Evolutionary conservation across 805 yeast species (phyloP).

Genomic region (Starmerella cellae): DNA sequence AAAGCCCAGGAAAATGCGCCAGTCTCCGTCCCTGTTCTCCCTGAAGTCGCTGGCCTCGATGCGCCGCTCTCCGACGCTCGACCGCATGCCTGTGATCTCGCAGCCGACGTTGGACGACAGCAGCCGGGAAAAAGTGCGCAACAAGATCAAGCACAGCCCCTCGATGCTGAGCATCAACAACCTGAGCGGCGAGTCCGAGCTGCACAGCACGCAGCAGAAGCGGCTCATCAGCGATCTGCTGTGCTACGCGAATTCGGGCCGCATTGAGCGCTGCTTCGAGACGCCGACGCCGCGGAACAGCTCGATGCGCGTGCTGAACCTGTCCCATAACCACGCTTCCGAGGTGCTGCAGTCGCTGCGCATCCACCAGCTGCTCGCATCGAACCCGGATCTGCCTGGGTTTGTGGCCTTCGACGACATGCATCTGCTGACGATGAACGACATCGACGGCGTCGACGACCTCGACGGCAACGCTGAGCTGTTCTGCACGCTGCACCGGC

Average conservation of each 20-base stretch:
- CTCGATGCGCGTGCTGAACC: slow-evolving; percentile 30
- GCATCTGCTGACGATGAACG: slow-evolving; percentile 31
- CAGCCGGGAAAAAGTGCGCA: slow-evolving; percentile 42
- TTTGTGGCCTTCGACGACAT: slow-evolving; percentile 28
- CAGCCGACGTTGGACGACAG: slow-evolving; percentile 45
- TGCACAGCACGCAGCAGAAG: slow-evolving; percentile 13
- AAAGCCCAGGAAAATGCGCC: slow-evolving; percentile 1
- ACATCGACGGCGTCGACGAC: slow-evolving; percentile 22
- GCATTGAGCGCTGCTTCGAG: slow-evolving; percentile 29
- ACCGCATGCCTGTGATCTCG: slow-evolving; percentile 31
- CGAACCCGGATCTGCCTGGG: slow-evolving; percentile 8
- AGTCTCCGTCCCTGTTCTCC: slow-evolving; percentile 10
- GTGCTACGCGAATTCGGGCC: slow-evolving; percentile 6
- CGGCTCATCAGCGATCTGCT: slow-evolving; percentile 29
- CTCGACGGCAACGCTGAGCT: background rate
- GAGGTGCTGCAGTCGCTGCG: slow-evolving; percentile 36
- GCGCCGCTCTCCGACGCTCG: background rate
- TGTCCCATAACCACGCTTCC: slow-evolving; percentile 33
- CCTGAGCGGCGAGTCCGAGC: slow-evolving; percentile 20
- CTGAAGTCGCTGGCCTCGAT: slow-evolving; percentile 2
- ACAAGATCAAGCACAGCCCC: slow-evolving; percentile 39
- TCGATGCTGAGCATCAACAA: slow-evolving; percentile 34
- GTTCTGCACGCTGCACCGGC: slow-evolving; percentile 23
- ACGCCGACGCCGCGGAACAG: slow-evolving; percentile 28
- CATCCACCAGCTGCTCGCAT: slow-evolving; percentile 30